Evolutionary conservation across 345 rosid species (phyloP), one percentile per base, ranked within the genome.

Genomic region (Salix brachista): DNA sequence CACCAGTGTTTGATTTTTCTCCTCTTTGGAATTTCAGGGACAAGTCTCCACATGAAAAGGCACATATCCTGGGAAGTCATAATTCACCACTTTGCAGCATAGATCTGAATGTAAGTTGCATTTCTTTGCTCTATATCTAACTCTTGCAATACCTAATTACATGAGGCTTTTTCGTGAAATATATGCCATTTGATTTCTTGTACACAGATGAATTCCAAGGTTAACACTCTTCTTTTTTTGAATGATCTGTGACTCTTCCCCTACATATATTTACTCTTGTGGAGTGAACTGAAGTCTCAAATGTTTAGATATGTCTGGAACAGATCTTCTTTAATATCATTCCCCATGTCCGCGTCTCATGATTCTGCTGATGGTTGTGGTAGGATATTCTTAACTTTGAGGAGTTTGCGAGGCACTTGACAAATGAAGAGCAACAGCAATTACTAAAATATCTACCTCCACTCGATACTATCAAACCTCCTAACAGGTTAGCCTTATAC

Each of bases 371-470:
- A 19, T 79, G 23, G 75, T 11, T 76, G 82, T 67, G 78, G 77
- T 86, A 96, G 99, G 94, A 89, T 79, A 80, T 93, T 84, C 78
- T 93, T 80, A 96, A 90, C 88, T 89, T 89, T 79, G 89, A 93
- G 82, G 91, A 87, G 87, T 93, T 96, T 80, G 74, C 74, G 56
- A 83, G 83, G 82, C 85, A 81, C 80, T 86, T 93, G 80, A 90
- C 94, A 68, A 81, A 79, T 69, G 96, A 90, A 77, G 99, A 96
- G 83, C 98, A 91, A 88, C 89, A 84, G 82, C 91, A 85, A 67
- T 84, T 96, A 77, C 85, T 88, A 83, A 90, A 83, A 74, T 85
- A 88, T 82, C 88, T 96, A 70, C 91, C 96, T 79, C 88, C 85
- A 50, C 79, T 87, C 42, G 99, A 96, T 77, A 75, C 86, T 65